Evolutionary conservation across 2,329 filamentous ascomycete genomes (phyloP).

Genomic region (Raffaelea albimanens): DNA sequence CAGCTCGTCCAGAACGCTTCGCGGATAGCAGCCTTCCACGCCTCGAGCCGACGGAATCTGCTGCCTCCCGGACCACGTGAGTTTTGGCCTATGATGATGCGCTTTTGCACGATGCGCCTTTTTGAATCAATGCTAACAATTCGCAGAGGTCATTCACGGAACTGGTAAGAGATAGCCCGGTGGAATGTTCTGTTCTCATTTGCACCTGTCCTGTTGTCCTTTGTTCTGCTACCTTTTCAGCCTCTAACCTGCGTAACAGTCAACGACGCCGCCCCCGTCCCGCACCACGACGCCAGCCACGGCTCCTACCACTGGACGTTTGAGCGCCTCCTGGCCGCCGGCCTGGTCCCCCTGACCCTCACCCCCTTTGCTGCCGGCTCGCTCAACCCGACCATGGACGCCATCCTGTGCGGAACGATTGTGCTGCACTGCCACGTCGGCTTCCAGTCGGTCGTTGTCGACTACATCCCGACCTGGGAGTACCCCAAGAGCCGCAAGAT

Average conservation of each 20-base stretch:
- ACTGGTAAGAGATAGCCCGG: constrained; percentile 44
- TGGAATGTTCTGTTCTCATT: neutral
- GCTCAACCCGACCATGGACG: constrained; percentile 81
- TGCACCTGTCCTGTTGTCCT: neutral
- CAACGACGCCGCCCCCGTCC: constrained; percentile 77
- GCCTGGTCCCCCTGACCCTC: constrained; percentile 76
- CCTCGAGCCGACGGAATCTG: constrained; percentile 63
- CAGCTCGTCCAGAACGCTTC: constrained; percentile 27
- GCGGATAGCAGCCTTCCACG: constrained; percentile 76
- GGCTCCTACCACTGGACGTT: constrained; percentile 99
- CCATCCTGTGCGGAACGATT: constrained; percentile 70
- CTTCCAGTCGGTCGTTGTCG: constrained; percentile 81
- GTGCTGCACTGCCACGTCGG: constrained; percentile 94
- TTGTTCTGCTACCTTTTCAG: neutral
- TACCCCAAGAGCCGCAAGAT: constrained; percentile 57
- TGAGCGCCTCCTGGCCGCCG: constrained; percentile 74
- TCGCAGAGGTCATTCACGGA: constrained; percentile 62
- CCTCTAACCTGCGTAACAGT: constrained; percentile 35
- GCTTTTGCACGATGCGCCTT: neutral
- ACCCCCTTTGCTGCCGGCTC: constrained; percentile 88
- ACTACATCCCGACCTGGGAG: constrained; percentile 73
- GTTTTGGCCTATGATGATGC: constrained; percentile 22
- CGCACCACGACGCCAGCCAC: constrained; percentile 63
- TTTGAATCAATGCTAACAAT: constrained; percentile 3
- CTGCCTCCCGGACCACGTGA: constrained; percentile 80